Evolutionary conservation across 805 yeast species (phyloP), one percentile per base, ranked within the genome.

Genomic region (Kuraishia ogatae): DNA sequence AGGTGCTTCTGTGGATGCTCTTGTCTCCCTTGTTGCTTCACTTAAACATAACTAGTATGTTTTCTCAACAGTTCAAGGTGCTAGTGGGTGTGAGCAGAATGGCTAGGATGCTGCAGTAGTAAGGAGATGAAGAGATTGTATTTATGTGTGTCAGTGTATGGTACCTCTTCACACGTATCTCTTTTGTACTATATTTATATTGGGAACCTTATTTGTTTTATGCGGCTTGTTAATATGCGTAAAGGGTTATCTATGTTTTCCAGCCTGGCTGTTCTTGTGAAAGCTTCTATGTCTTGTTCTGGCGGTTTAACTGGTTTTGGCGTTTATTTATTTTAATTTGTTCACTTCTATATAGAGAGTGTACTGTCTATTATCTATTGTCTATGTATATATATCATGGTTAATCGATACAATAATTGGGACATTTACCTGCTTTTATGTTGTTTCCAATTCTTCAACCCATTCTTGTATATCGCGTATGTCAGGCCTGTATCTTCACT

Each of bases 401-500:
- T 49, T n/a, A n/a, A 21, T n/a, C 29, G 8, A 26, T 26, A 6
- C 10, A 10, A 26, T 26, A 26, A 26, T 26, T 10, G 29, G 5
- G 29, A 5, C 5, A 26, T 50, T 24, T 11, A 46, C 21, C 28
- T 48, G 13, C 48, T 26, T 43, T 53, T 58, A 47, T 50, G 54
- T 24, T 55, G 53, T 49, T 57, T 53, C 77, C 82, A 76, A 24
- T 61, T 59, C 46, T 61, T 55, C 23, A 80, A 56, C 17, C 74
- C 85, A 2, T 69, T 65, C 51, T 77, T 75, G 59, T 81, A 84
- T n/a, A 80, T 63, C 20, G 69, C 61, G 75, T 83, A 75, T 1
- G 84, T 81, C 39, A 86, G 74, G 0, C 90, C 89, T 21, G 62
- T 60, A 24, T 72, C 71, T 49, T 84, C 85, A 61, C 83, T 80